A percentile compares a stretch with the other conserved stretches of the same genome.
Conservation (phyloP, 495 filamentous ascomycete genomes). For the Podospora conica region DNA sequence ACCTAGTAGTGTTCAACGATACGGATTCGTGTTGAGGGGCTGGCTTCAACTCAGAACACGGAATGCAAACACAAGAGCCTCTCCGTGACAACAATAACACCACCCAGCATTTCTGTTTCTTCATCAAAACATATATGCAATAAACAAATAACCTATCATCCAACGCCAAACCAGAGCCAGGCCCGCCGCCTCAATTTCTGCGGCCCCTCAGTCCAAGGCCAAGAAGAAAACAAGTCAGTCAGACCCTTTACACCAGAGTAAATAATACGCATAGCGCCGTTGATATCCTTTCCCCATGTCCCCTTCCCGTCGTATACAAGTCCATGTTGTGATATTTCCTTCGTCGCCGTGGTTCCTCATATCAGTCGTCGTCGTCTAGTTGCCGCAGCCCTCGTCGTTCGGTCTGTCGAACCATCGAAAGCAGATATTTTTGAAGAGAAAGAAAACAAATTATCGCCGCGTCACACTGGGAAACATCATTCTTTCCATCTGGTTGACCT, state of each 20-base stretch:
- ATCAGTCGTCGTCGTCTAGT: not conserved
- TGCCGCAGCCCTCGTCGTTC: not conserved
- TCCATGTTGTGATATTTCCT: not conserved
- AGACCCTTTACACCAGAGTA: not conserved
- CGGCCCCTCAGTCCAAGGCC: not conserved
- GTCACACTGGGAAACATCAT: conserved; percentile 58
- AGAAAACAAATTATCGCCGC: conserved; percentile 42
- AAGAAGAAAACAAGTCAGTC: not conserved
- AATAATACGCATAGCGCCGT: not conserved
- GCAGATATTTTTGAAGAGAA: not conserved
- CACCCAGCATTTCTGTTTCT: not conserved
- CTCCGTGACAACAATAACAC: not conserved
- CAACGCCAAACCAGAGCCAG: not conserved
- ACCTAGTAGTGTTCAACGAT: too few species aligned
- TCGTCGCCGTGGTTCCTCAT: not conserved
- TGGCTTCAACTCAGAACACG: not conserved
- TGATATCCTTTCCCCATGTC: not conserved
- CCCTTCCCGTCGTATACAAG: not conserved
- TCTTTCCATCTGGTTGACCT: conserved; percentile 58
- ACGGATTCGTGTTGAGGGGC: not conserved
- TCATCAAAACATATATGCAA: not conserved
- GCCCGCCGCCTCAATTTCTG: not conserved
- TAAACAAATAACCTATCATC: not conserved
- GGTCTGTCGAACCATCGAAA: not conserved
- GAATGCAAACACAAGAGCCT: not conserved